Percentiles rank a stretch among this genome's conserved stretches.
Conservation (phyloP, 2,329 filamentous ascomycete genomes). For the Harringtonia aguacate region DNA sequence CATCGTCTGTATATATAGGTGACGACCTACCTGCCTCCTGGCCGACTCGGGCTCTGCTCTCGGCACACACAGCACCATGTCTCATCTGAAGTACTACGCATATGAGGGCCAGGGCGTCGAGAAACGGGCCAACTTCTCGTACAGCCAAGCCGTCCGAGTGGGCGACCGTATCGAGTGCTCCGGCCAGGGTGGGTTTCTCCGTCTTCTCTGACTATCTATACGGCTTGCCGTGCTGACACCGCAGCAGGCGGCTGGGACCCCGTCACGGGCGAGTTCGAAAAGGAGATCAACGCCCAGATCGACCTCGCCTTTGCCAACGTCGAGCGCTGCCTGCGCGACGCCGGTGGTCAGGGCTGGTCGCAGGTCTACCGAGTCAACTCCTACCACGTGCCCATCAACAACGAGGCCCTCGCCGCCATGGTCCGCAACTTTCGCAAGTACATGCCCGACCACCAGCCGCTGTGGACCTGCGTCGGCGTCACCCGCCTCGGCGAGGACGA, state of each 20-base stretch:
- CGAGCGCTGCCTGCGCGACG: slow-evolving; percentile 33
- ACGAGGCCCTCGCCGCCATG: not conserved
- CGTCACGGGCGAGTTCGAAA: not conserved
- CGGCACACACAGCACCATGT: not conserved
- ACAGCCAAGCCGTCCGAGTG: not conserved
- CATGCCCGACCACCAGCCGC: not conserved
- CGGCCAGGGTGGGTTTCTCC: not conserved
- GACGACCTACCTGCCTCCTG: too few relatives aligned
- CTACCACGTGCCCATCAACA: not conserved
- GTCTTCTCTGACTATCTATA: not conserved
- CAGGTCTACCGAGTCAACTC: slow-evolving; percentile 14
- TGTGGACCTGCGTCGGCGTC: not conserved
- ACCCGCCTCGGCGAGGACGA: not conserved
- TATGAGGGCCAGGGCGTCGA: not conserved
- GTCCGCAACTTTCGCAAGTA: not conserved
- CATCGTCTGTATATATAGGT: too few relatives aligned
- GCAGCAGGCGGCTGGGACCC: not conserved
- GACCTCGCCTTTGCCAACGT: slow-evolving; percentile 42
- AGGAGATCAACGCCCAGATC: slow-evolving; percentile 20
- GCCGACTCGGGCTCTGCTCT: too few relatives aligned
- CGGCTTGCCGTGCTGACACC: not conserved
- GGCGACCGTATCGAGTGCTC: not conserved
- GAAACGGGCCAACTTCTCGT: not conserved
- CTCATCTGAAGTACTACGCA: not conserved
- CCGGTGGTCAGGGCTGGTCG: slow-evolving; percentile 27